Base-by-base conservation (phyloP, 2,329 filamentous ascomycete species). In the Arthroderma sp. region DNA sequence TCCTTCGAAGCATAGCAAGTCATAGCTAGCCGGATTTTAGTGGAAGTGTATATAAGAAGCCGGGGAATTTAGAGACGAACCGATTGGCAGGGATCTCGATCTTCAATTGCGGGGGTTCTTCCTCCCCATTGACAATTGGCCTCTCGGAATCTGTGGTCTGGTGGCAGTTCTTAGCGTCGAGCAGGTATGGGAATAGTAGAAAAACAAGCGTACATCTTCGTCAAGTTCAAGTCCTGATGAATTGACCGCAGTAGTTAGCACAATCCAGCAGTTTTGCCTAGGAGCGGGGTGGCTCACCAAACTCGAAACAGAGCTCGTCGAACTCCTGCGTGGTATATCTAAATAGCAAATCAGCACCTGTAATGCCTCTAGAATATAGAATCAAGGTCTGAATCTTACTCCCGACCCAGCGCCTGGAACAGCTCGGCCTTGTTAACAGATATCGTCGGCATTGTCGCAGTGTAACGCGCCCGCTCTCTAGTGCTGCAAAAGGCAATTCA, bases 31-130 rank as follows among this genome's bases (percentile, higher is more conserved):
- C 29, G 43, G 10, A 5, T 47, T 47, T 62, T 48, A 62, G 53
- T 54, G 15, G 3, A 36, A 51, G 11, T 36, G 11, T 38, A 31
- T 42, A 46, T 41, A 40, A 8, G 15, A 22, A 10, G 29, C 29
- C 28, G 29, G 36, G 29, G 22, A 29, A 34, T 38, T 10, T 29
- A 44, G 43, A 29, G 11, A 56, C 80, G 68, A 80, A 88, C 69
- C 86, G 80, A 68, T 96, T 96, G 59, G 91, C 89, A 51, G 88
- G 87, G 58, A 96, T 94, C 66, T 96, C 89, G 61, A 98, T 96
- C 74, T 95, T 95, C 59, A 96, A 77, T 68, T 96, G 86, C 46
- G 91, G 82, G 42, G 86, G 78, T 68, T 94, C 86, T 66, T 93
- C 83, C 55, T 82, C 78, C 62, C 83, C 83, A 68, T 86, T 75